phyloP scores from a whole-genome alignment of 2,329 filamentous ascomycete genomes.

The Microsporum canis region DNA sequence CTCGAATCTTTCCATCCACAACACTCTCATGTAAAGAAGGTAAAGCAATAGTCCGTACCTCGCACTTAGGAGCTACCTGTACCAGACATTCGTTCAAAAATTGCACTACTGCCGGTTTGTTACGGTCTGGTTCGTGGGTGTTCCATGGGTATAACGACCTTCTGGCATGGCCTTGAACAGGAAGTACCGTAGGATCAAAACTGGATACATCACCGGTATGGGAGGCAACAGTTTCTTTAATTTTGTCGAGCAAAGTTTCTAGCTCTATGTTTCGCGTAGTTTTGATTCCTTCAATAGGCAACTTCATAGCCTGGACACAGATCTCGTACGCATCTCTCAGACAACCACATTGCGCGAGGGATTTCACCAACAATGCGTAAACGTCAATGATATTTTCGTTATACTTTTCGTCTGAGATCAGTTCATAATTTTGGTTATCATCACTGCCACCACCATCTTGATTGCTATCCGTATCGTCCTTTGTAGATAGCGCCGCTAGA shows the following conservation, averaged over 20 bases:
- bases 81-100: constrained; percentile 61
- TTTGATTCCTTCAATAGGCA: constrained; percentile 14
- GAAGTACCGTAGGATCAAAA: constrained; percentile 24
- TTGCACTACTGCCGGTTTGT: constrained; percentile 44
- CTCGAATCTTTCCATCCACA: constrained; percentile 11
- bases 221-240: constrained; percentile 17
- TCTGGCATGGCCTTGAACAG: constrained; percentile 31
- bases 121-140: constrained; percentile 47
- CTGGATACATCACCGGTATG: constrained; percentile 15
- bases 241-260: constrained; percentile 20
- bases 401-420: constrained; percentile 13
- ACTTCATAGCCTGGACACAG: constrained; percentile 23
- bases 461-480: constrained; percentile 18
- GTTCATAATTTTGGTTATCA: constrained; percentile 25
- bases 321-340: constrained; percentile 33
- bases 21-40: constrained; percentile 51
- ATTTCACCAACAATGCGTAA: constrained; percentile 28
- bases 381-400: constrained; percentile 23
- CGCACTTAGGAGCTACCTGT: constrained; percentile 65
- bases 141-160: constrained; percentile 56
- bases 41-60: constrained; percentile 62
- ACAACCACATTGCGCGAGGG: constrained; percentile 29
- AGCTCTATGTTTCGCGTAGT: constrained; percentile 10
- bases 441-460: constrained; percentile 31
- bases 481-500: background rate